Evolutionary conservation across 1,139 yeast species (phyloP), one percentile per base, ranked within the genome.

Genomic region (Geotrichum reessii): DNA sequence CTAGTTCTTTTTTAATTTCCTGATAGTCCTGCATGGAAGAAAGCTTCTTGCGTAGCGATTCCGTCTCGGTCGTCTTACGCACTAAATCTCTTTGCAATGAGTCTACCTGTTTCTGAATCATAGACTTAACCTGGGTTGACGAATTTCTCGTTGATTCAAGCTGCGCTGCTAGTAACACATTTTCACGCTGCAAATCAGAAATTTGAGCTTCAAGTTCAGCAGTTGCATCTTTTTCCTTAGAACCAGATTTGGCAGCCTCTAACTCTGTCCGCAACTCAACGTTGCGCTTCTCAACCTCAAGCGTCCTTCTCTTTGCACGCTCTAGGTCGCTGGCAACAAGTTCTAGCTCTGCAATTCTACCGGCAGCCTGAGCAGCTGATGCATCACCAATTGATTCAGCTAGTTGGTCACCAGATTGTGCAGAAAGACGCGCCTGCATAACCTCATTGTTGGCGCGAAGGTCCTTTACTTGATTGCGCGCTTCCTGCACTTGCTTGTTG

Each of bases 11-110:
- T 70, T 88, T 90, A 55, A 91, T 72, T 63, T 87, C 90, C 58
- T 87, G 91, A 71, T 92, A 91, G 69, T 86, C 92, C 66, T 87
- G 91, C 71, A 88, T 81, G 14, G 80, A 76, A 63, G 88, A 95
- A 66, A 91, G 75, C 63, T 84, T 79, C 9, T 73, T 70, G 65
- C 81, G 81, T 63, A 87, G 74, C 31, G 73, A 70, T 12, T 74
- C 76, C 33, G 83, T 72, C 66, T 87, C 95, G 17, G 73, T 71
- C 17, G 73, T 74, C 65, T 83, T 73, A 50, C 79, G 78, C 1
- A 70, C 68, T 3, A 79, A 67, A 63, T 87, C 90, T 53, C 82
- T 73, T 50, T 73, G 74, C 42, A 74, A 66, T 6, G 71, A 61
- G 14, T 79, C 81, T 6, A 52, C 72, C 63, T 73, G 69, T 46